Base-by-base conservation (phyloP, 352 stramenopile species). In the Phytopythium montanum region DNA sequence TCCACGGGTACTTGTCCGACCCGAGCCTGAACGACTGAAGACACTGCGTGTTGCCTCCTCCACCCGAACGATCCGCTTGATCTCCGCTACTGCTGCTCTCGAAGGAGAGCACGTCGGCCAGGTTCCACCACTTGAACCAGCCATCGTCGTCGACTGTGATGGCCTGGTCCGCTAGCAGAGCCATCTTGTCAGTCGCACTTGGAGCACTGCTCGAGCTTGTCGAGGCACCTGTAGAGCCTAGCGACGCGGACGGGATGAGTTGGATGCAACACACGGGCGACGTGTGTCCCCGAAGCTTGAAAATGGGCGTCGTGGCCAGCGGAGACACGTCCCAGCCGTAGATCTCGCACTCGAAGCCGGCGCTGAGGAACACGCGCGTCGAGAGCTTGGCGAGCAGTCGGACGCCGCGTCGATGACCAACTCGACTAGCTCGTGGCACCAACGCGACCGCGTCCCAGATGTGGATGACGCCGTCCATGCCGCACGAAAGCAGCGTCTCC, bases 111-210 rank as follows among this genome's bases (percentile, higher is more conserved):
- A 91, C 73, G 38, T 86, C 79, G 12, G 68, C 65, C 19, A 93
- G 66, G 18, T 80, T 90, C 81, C 84, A 93, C 84, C 84, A 93
- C 59, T 87, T 88, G 61, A 93, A 90, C 76, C 80, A 93, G 31
- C 84, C 84, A 25, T 89, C 84, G 53, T 93, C 81, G 36, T 93
- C 84, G 36, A 91, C 72, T 0, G 79, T 91, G 23, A 93, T 83
- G 21, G 74, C 85, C 56, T 93, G 84, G 29, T 90, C 80, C 0
- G 69, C 79, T 0, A 91, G 53, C 31, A 83, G 54, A 12, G 66
- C 69, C 1, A 63, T 61, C 1, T 70, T 59, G 23, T 65, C 64
- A 9, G 69, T 58, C 0, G 53, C 36, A 21, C 57, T 58, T 0
- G 69, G 56, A 1, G 56, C 25, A 13, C 46, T 59, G 5, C 31